Evolutionary conservation across 1,284 basidiomycete species (phyloP).

Genomic region (Ustilago crameri): DNA sequence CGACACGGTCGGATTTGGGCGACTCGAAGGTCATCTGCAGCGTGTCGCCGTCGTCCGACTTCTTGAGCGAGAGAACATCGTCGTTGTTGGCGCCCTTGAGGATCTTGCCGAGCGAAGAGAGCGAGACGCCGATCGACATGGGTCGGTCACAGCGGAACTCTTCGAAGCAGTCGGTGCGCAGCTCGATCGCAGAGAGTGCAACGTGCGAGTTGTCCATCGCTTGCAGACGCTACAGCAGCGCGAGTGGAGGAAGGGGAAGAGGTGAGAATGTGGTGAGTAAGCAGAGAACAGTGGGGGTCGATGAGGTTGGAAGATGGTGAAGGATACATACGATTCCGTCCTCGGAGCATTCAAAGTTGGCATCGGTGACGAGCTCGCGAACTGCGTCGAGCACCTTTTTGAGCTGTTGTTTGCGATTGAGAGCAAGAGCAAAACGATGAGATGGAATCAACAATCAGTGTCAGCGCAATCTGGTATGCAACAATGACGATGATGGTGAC

Average conservation of each 20-base stretch:
- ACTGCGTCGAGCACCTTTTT: constrained; percentile 74
- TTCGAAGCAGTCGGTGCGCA: constrained; percentile 67
- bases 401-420: constrained; percentile 38
- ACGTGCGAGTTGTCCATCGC: constrained; percentile 99
- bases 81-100: constrained; percentile 97
- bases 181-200: constrained; percentile 87
- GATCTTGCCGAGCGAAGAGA: constrained; percentile 91
- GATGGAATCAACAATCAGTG: background rate
- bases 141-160: constrained; percentile 92
- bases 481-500: too few relatives aligned
- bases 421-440: too few relatives aligned
- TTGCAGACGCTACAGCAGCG: constrained; percentile 72
- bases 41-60: constrained; percentile 88
- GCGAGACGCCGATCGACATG: constrained; percentile 76
- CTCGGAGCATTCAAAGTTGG: constrained; percentile 97
- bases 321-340: constrained; percentile 80
- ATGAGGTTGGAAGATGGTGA: background rate
- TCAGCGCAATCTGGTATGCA: background rate
- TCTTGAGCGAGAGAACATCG: constrained; percentile 90
- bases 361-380: constrained; percentile 96
- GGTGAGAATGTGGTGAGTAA: background rate
- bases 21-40: constrained; percentile 92
- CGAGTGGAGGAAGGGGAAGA: background rate
- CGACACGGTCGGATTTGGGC: constrained; percentile 89
- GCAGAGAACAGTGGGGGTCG: background rate